A percentile compares a stretch with the other conserved stretches of the same genome.
phyloP scores from a whole-genome alignment of 371 early-diverging fungal species.

The Mortierella sp. region DNA sequence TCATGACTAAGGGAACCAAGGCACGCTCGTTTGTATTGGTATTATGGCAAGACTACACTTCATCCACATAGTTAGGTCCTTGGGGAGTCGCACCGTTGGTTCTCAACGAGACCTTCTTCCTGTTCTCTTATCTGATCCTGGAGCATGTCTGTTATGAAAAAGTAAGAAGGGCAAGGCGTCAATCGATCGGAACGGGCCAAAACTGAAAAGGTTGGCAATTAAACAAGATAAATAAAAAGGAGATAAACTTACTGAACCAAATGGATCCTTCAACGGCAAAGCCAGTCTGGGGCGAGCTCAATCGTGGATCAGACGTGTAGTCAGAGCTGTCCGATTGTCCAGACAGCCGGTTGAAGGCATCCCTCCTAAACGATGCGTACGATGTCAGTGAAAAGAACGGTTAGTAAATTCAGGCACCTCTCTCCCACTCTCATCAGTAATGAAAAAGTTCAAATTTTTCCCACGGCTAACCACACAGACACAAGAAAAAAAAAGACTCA shows the following conservation, averaged over 20 bases:
- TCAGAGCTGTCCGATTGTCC: slow-evolving; percentile 37
- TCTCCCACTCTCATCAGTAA: background rate
- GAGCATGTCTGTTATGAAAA: slow-evolving; percentile 26
- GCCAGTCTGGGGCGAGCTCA: slow-evolving; percentile 22
- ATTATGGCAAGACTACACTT: background rate
- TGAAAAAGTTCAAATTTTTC: background rate
- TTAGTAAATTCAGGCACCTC: background rate
- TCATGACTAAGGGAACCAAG: slow-evolving; percentile 5
- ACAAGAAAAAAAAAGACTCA: slow-evolving; percentile 6
- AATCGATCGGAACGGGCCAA: background rate
- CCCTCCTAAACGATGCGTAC: slow-evolving; percentile 17
- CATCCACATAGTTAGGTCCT: background rate
- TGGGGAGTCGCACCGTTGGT: slow-evolving; percentile 8
- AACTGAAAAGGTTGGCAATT: background rate
- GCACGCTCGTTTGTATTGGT: background rate
- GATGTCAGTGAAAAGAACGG: background rate
- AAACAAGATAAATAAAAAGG: background rate
- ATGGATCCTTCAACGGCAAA: slow-evolving; percentile 34
- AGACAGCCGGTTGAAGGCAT: slow-evolving; percentile 22
- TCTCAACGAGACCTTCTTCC: slow-evolving; percentile 19
- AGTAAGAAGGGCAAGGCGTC: background rate
- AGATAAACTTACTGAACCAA: slow-evolving; percentile 44
- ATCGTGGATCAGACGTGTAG: slow-evolving; percentile 12
- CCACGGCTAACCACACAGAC: background rate
- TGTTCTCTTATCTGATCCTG: slow-evolving; percentile 48